Percentiles rank a stretch among this genome's conserved stretches.
Evolutionary conservation across 331 rosid species (phyloP).

Genomic region (Rhamnella rubrinervis): DNA sequence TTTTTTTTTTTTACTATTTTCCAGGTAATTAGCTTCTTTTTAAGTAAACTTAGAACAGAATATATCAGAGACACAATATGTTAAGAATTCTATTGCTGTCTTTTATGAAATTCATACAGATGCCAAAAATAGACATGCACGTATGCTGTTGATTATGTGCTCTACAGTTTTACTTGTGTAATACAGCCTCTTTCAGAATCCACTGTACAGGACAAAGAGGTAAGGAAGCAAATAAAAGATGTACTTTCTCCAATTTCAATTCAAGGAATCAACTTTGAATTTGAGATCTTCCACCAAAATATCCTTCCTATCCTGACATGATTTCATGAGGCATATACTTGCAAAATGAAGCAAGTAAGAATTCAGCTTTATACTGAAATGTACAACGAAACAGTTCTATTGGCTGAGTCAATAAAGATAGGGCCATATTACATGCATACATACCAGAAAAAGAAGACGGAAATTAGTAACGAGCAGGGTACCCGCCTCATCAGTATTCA

Average conservation of each 20-base stretch:
- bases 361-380: slow-evolving; percentile 1
- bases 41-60: slow-evolving; percentile 3
- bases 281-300: no score
- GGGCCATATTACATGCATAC: slow-evolving; percentile 21
- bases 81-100: neutral
- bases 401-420: neutral
- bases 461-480: slow-evolving; percentile 82
- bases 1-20: neutral
- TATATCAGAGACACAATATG: neutral
- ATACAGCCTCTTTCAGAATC: no score
- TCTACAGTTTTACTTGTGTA: no score
- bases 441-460: slow-evolving; percentile 89
- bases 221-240: no score
- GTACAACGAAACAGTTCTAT: neutral
- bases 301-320: no score
- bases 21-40: neutral
- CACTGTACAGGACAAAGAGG: no score
- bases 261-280: no score
- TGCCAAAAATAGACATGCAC: neutral
- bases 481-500: slow-evolving; percentile 89
- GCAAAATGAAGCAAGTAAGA: neutral
- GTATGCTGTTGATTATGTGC: no score
- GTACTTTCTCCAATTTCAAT: no score
- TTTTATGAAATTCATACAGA: neutral
- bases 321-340: no score